phyloP scores from a whole-genome alignment of 78 protist genomes.

The Dictyostelium intermedium region DNA sequence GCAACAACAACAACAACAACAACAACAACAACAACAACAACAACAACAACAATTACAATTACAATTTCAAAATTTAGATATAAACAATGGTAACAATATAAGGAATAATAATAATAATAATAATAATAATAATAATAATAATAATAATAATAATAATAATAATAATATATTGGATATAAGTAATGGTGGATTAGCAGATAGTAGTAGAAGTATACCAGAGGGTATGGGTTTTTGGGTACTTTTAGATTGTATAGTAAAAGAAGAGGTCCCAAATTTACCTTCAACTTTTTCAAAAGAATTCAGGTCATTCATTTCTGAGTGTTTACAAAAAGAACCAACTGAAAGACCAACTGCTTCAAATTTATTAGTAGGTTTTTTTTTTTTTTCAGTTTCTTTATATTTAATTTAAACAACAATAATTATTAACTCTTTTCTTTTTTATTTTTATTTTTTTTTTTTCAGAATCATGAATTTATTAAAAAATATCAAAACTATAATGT shows the following conservation, averaged over 20 bases:
- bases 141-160: not conserved
- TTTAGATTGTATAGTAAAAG: constrained; percentile 79
- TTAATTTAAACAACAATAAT: too few species aligned
- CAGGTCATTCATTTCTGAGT: constrained; percentile 52
- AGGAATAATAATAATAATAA: not conserved
- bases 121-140: not conserved
- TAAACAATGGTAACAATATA: not conserved
- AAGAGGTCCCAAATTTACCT: constrained; percentile 49
- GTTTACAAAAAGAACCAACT: constrained; percentile 78
- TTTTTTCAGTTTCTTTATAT: not conserved
- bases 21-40: not conserved
- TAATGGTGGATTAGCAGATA: not conserved
- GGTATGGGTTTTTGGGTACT: constrained; percentile 84
- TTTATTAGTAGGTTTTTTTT: not conserved
- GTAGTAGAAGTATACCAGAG: not conserved
- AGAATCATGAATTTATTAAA: not conserved
- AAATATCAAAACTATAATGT: not conserved
- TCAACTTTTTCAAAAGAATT: constrained; percentile 58
- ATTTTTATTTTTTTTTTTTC: not conserved
- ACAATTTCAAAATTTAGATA: not conserved
- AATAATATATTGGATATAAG: not conserved
- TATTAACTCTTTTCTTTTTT: not conserved
- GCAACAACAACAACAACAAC: not conserved
- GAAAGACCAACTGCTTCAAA: constrained; percentile 74
- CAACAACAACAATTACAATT: not conserved